Percentiles rank a stretch among this genome's conserved stretches.
Evolutionary conservation across 768 basidiomycete genomes (phyloP).

Genomic region (Pisolithus microcarpus): DNA sequence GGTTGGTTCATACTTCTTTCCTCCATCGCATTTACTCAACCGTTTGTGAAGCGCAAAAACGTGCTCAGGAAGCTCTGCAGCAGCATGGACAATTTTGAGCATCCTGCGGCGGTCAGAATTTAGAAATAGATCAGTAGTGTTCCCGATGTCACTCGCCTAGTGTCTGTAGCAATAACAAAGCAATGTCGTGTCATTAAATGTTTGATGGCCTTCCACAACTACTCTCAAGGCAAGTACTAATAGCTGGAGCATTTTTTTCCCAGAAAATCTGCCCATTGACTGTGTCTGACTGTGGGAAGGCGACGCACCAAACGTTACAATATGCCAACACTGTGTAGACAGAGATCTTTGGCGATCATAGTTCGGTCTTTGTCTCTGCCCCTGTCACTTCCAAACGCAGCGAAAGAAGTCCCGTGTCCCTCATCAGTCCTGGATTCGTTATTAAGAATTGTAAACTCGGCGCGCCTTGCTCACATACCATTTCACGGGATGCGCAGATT

Average conservation of each 20-base stretch:
- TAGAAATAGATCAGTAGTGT: too few relatives aligned
- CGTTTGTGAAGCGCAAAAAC: constrained; percentile 8
- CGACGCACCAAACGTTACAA: constrained; percentile 33
- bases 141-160: too few relatives aligned
- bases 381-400: constrained; percentile 64
- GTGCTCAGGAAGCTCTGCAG: constrained; percentile 5
- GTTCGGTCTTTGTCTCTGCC: constrained; percentile 73
- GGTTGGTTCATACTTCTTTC: constrained; percentile 11
- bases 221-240: too few relatives aligned
- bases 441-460: neutral
- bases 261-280: too few relatives aligned
- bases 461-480: constrained; percentile 48
- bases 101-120: too few relatives aligned
- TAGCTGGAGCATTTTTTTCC: too few relatives aligned
- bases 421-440: constrained; percentile 66
- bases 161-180: neutral
- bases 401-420: constrained; percentile 64
- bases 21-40: neutral
- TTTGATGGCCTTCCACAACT: too few relatives aligned
- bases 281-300: neutral
- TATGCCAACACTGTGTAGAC: constrained; percentile 59
- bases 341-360: constrained; percentile 64
- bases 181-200: too few relatives aligned
- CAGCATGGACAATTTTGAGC: constrained; percentile 13
- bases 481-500: constrained; percentile 66